Evolutionary conservation across 2,329 filamentous ascomycete genomes (phyloP).

Genomic region (Pseudopithomyces chartarum): DNA sequence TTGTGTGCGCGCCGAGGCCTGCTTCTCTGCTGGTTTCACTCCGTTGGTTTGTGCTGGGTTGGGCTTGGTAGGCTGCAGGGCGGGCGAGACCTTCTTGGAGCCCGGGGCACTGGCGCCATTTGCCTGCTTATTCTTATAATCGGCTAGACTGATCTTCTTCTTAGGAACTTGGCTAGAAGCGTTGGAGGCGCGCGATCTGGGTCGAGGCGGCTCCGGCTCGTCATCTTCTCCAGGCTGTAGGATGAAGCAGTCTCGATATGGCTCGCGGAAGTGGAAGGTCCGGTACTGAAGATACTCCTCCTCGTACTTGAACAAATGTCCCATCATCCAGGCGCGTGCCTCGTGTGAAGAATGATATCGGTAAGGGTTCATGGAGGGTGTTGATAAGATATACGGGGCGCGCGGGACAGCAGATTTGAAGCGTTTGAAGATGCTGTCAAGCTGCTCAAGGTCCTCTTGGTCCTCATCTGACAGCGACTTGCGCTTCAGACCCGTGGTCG

Average conservation of each 20-base stretch:
- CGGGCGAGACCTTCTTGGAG: slow-evolving; percentile 39
- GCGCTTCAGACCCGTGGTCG: slow-evolving; percentile 35
- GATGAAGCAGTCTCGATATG: slow-evolving; percentile 53
- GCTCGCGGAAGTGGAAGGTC: slow-evolving; percentile 65
- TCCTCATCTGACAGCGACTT: slow-evolving; percentile 32
- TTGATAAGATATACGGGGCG: slow-evolving; percentile 54
- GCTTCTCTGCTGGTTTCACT: slow-evolving; percentile 27
- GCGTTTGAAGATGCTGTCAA: slow-evolving; percentile 50
- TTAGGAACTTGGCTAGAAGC: slow-evolving; percentile 53
- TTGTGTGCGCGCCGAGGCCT: slow-evolving; percentile 8
- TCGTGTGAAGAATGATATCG: slow-evolving; percentile 49
- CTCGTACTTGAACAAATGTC: slow-evolving; percentile 58
- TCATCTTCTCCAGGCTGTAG: slow-evolving; percentile 60
- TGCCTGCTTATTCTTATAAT: slow-evolving; percentile 63
- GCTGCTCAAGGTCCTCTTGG: slow-evolving; percentile 44
- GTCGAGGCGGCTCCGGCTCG: slow-evolving; percentile 51
- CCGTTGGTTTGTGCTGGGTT: slow-evolving; percentile 29
- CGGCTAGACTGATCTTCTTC: slow-evolving; percentile 66
- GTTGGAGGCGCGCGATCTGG: slow-evolving; percentile 37
- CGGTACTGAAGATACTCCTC: slow-evolving; percentile 67
- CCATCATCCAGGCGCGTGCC: slow-evolving; percentile 49
- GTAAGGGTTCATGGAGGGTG: slow-evolving; percentile 53
- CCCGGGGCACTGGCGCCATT: slow-evolving; percentile 37
- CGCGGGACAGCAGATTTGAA: slow-evolving; percentile 49
- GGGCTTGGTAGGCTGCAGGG: slow-evolving; percentile 28